Evolutionary conservation across 495 filamentous ascomycete species (phyloP), one percentile per base, ranked within the genome.

Genomic region (Rostrohypoxylon terebratum): DNA sequence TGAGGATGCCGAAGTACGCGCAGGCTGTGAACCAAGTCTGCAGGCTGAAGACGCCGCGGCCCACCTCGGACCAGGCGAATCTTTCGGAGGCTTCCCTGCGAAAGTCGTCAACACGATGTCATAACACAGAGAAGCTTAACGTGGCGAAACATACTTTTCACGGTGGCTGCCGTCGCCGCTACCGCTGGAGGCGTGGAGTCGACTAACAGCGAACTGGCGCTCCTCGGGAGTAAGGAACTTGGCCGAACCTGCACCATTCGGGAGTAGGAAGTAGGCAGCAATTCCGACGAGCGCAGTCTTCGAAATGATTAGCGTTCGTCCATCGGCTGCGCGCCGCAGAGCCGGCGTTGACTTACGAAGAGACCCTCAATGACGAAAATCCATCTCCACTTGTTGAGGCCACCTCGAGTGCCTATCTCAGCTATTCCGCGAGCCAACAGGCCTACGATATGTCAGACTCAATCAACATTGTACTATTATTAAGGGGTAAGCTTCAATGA

Each of bases 41-140:
- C 81, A 87, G 81, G 67, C 89, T 89, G 14, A 86, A 82, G 59
- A 94, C 74, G 3, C 88, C 87, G 3, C 81, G 86, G 66, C 75
- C 82, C 4, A 90, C 89, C 76, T 94, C 91, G 6, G 83, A 78
- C 91, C 90, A 93, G 77, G 88, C 80, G 55, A 89, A 89, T 16
- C 71, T 81, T 28, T 89, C 89, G 25, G 87, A 80, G 18, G 69
- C 72, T 71, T 73, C 78, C 64, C 44, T 76, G 47, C 6, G 16
- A 42, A n/a, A 63, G 9, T 48, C 20, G 34, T 69, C 28, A 66
- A 48, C 59, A 47, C 21, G 61, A 71, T 75, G 60, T 34, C 66
- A 38, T 11, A 61, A 66, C 2, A n/a, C 18, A 34, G 25, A 18
- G 11, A 38, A n/a, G 25, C 7, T 45, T 10, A 20, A 23, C n/a